Evolutionary conservation across 306 rosid genomes (phyloP), one percentile per base, ranked within the genome.

Genomic region (Cucurbita maxima): DNA sequence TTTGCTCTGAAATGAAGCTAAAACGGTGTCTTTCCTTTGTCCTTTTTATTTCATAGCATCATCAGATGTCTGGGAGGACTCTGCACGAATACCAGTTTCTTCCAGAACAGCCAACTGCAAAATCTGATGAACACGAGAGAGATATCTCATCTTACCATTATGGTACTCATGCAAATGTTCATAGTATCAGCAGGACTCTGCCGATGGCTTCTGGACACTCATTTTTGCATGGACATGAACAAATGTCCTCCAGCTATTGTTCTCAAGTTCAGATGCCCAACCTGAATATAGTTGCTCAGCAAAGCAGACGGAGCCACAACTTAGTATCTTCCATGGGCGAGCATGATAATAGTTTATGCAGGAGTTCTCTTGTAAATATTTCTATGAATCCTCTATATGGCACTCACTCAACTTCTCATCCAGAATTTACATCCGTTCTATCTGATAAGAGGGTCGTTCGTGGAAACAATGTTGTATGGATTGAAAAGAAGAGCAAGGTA

Each of bases 71-170:
- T 80, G 77, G 87, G 57, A 83, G 87, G 86, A 80, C 91, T 82
- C 81, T 86, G 73, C 91, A 82, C 30, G 91, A 90, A 76, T 90
- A 90, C 76, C 86, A 90, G 76, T 90, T 90, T 82, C 87, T 90
- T 81, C 94, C 93, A 7, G 91, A 86, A 83, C 86, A 83, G 75
- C 94, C 94, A 72, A 83, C 88, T 79, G 87, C 82, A 73, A 86
- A 81, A 80, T 72, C 68, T 51, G 96, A 88, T 40, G 38, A 80
- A 30, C 77, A 79, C 75, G 91, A 83, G 60, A 79, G 83, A 68
- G 80, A 76, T 69, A 48, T 81, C 75, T 66, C 81, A 51, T 74
- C 93, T 70, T 75, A 76, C 76, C 82, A 79, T 63, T 76, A 78
- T 77, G 82, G 81, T 77, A 83, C 88, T 44, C 81, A 83, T 53